These are phyloP conservation scores for Debaryomyces singareniensis DNA, from an alignment of 1,139 yeast genomes.

Conservation along the genomic window DNA sequence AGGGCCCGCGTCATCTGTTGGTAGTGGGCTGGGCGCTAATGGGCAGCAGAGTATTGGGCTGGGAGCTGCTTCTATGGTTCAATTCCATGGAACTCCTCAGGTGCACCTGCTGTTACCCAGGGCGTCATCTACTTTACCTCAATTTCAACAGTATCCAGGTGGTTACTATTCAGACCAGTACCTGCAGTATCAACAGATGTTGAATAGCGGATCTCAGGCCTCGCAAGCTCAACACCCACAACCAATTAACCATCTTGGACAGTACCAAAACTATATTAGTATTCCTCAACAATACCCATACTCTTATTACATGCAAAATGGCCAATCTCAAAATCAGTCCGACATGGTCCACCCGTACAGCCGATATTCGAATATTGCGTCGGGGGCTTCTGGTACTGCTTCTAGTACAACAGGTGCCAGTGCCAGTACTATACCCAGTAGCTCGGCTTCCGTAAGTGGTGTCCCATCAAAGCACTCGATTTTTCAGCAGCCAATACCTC, in stretches of 20 bases:
- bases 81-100: constrained; percentile 2
- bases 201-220: constrained; percentile 12
- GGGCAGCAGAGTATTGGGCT: constrained; percentile 4
- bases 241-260: constrained; percentile 5
- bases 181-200: constrained; percentile 7
- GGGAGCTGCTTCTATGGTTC: constrained; percentile 3
- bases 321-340: constrained; percentile 6
- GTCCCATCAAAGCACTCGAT: neutral
- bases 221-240: constrained; percentile 9
- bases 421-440: neutral
- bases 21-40: neutral
- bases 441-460: neutral
- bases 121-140: constrained; percentile 7
- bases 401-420: neutral
- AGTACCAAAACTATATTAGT: constrained; percentile 6
- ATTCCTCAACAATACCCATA: constrained; percentile 7
- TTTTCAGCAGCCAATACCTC: neutral
- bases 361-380: constrained; percentile 4
- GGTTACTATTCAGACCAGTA: constrained; percentile 6
- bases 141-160: constrained; percentile 7
- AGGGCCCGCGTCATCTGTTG: neutral
- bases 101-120: constrained; percentile 6
- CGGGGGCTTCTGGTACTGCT: constrained; percentile 1
- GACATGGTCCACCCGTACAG: constrained; percentile 5
- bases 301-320: constrained; percentile 9